Conservation (phyloP, 768 basidiomycete genomes). For the Grammothele lineata region DNA sequence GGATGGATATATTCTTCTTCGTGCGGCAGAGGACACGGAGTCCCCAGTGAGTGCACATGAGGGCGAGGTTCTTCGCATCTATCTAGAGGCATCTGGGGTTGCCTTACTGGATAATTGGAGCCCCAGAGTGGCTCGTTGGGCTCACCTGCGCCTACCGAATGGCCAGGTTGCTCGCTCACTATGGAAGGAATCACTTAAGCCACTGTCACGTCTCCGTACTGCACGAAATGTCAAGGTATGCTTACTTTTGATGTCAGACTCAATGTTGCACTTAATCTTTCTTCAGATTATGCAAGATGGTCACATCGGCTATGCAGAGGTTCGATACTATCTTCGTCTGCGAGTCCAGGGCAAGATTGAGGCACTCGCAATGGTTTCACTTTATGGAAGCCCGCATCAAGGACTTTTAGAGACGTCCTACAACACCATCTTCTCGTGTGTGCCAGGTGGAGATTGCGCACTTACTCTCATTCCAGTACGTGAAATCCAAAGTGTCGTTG, state of each 20-base stretch:
- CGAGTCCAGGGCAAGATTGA: not conserved
- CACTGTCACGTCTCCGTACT: too few relatives aligned
- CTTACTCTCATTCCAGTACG: not conserved
- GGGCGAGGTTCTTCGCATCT: not conserved
- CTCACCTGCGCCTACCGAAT: constrained; percentile 15
- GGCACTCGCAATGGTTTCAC: not conserved
- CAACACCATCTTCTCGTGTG: not conserved
- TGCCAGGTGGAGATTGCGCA: not conserved
- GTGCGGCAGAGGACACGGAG: constrained; percentile 2
- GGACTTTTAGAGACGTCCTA: not conserved
- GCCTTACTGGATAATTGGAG: not conserved
- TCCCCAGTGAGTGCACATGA: not conserved
- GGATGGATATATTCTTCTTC: constrained; percentile 21
- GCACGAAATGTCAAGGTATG: constrained; percentile 15
- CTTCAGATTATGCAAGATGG: not conserved
- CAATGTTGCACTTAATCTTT: not conserved
- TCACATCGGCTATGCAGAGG: not conserved
- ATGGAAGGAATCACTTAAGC: constrained; percentile 13
- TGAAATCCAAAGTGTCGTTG: constrained; percentile 5
- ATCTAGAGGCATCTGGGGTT: not conserved
- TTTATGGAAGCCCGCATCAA: not conserved
- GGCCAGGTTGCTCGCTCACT: constrained; percentile 15
- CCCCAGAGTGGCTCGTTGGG: constrained; percentile 8
- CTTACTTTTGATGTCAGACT: not conserved
- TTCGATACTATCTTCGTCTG: not conserved